These are phyloP conservation scores for Colletotrichum endophyticum DNA, from an alignment of 2,329 filamentous ascomycete species.

Conservation along the genomic window DNA sequence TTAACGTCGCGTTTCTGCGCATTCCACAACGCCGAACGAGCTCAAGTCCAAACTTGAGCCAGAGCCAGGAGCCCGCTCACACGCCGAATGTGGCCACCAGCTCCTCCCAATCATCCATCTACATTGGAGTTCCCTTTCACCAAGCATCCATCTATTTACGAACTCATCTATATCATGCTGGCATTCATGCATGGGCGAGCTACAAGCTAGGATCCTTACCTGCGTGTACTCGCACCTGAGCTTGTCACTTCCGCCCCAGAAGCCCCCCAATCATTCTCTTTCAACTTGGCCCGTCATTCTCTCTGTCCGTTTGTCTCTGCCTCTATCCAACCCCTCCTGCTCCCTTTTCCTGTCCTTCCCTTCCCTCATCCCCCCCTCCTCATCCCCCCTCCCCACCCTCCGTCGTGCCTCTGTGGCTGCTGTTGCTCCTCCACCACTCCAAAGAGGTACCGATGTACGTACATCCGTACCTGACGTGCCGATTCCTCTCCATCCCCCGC, in stretches of 20 bases:
- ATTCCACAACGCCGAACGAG: background rate
- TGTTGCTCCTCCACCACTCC: conserved; percentile 22
- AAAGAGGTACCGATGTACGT: conserved; percentile 15
- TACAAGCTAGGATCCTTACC: background rate
- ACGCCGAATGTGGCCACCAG: background rate
- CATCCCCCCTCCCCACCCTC: background rate
- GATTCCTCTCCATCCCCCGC: conserved; percentile 21
- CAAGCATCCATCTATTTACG: background rate
- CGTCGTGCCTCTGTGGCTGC: background rate
- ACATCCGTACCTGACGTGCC: background rate
- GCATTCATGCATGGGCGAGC: background rate
- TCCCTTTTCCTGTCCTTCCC: background rate
- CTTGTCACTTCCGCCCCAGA: background rate
- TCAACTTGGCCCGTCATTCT: conserved; percentile 21
- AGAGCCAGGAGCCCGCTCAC: background rate
- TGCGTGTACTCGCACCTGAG: background rate
- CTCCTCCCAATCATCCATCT: background rate
- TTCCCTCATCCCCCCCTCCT: conserved; percentile 2
- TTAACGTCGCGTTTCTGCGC: background rate
- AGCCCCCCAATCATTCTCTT: background rate
- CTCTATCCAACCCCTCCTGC: conserved; percentile 1
- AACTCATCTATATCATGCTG: background rate
- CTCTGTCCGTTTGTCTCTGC: conserved; percentile 7
- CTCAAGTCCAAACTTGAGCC: background rate
- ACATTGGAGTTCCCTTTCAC: background rate